phyloP scores from a whole-genome alignment of 2,329 filamentous ascomycete genomes.

The Penicillium vulpinum region DNA sequence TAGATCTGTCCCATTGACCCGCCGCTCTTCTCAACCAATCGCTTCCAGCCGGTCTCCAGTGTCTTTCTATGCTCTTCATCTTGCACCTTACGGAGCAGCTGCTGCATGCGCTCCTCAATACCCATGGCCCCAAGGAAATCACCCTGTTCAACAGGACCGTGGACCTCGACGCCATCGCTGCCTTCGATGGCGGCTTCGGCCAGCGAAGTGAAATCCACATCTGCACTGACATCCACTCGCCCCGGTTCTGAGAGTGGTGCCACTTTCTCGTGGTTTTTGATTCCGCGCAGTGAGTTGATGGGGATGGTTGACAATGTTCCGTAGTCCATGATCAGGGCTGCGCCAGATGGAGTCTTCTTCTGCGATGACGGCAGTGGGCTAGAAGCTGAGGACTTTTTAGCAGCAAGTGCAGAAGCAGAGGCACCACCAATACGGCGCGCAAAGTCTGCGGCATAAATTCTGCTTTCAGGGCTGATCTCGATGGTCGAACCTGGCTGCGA shows the following conservation, averaged over 20 bases:
- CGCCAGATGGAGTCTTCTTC: conserved; percentile 70
- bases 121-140: conserved; percentile 79
- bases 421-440: conserved; percentile 77
- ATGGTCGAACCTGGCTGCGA: conserved; percentile 68
- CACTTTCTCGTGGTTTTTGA: conserved; percentile 72
- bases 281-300: conserved; percentile 85
- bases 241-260: conserved; percentile 79
- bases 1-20: conserved; percentile 94
- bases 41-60: conserved; percentile 73
- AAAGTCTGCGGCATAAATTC: conserved; percentile 77
- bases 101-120: conserved; percentile 72
- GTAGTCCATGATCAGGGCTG: conserved; percentile 95
- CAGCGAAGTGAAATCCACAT: conserved; percentile 88
- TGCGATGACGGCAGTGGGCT: conserved; percentile 39
- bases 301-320: conserved; percentile 78
- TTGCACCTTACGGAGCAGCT: conserved; percentile 56
- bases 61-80: conserved; percentile 58
- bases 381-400: conserved; percentile 21
- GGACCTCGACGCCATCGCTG: conserved; percentile 80
- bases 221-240: conserved; percentile 81
- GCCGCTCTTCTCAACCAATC: conserved; percentile 78
- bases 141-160: conserved; percentile 86
- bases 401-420: conserved; percentile 33
- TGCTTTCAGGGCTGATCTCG: conserved; percentile 86
- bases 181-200: conserved; percentile 77